Conservation (phyloP, 2,329 filamentous ascomycete genomes). For the Penicillium aurantiogriseum region DNA sequence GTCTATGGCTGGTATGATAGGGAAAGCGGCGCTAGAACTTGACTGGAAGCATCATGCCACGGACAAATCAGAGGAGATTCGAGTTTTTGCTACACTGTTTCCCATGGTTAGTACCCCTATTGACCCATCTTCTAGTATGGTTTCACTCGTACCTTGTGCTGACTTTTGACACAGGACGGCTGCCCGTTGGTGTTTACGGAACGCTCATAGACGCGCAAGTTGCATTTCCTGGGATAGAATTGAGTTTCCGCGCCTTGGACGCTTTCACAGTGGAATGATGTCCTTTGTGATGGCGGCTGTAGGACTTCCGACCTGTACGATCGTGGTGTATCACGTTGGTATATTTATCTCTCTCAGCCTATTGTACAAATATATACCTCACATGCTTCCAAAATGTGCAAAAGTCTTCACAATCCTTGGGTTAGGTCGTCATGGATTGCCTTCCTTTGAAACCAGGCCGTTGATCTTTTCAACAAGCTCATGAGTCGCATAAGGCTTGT, state of each 20-base stretch:
- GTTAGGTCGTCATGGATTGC: background rate
- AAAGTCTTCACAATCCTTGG: background rate
- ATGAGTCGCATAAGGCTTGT: conserved; percentile 76
- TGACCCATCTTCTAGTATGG: background rate
- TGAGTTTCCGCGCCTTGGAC: background rate
- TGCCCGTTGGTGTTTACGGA: conserved; percentile 40
- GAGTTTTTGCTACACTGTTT: conserved; percentile 52
- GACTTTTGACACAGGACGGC: conserved; percentile 30
- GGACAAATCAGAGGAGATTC: conserved; percentile 50
- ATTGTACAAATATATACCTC: background rate
- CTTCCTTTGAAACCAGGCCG: conserved; percentile 41
- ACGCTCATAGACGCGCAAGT: conserved; percentile 13
- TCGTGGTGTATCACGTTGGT: background rate
- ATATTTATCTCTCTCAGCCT: background rate
- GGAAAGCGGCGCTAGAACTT: conserved; percentile 51
- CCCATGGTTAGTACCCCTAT: conserved; percentile 44
- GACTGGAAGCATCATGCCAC: conserved; percentile 55
- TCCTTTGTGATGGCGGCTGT: background rate
- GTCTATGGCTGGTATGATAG: conserved; percentile 54
- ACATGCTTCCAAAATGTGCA: background rate
- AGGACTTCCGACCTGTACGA: too few relatives aligned
- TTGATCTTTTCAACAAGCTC: conserved; percentile 68
- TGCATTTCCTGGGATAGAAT: background rate
- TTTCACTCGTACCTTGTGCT: background rate
- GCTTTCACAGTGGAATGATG: background rate